A percentile compares a stretch with the other conserved stretches of the same genome.
These are phyloP conservation scores for Meredithiella fracta DNA, from an alignment of 2,329 filamentous ascomycete genomes.

Conservation along the genomic window DNA sequence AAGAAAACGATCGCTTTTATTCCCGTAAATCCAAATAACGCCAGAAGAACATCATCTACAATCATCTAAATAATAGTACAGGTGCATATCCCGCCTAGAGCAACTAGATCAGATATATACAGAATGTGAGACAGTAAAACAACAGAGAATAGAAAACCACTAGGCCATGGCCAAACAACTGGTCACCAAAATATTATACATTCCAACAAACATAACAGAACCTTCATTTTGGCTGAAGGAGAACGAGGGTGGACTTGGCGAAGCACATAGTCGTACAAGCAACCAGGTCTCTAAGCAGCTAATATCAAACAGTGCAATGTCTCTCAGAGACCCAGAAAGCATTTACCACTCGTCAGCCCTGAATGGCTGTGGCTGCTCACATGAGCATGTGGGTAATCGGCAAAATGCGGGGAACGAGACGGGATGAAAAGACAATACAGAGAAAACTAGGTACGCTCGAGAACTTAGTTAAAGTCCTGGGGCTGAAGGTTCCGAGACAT, in stretches of 20 bases:
- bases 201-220: background rate
- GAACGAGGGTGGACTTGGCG: background rate
- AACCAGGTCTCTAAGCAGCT: background rate
- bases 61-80: constrained; percentile 14
- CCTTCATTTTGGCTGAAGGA: background rate
- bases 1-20: background rate
- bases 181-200: background rate
- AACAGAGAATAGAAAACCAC: background rate
- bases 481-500: constrained; percentile 96
- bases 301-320: background rate
- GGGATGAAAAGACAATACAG: background rate
- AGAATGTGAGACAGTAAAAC: background rate
- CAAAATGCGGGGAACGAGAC: background rate
- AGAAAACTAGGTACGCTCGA: background rate
- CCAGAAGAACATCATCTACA: constrained; percentile 6
- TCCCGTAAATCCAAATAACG: background rate
- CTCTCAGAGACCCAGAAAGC: background rate
- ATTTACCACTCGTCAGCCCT: background rate
- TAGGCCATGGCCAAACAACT: background rate
- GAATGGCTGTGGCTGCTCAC: no score
- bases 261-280: background rate
- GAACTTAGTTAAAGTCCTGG: constrained; percentile 54
- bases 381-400: no score
- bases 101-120: background rate
- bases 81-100: background rate